These are phyloP conservation scores for Puccinia coronata DNA, from an alignment of 1,284 basidiomycete genomes.

Conservation along the genomic window DNA sequence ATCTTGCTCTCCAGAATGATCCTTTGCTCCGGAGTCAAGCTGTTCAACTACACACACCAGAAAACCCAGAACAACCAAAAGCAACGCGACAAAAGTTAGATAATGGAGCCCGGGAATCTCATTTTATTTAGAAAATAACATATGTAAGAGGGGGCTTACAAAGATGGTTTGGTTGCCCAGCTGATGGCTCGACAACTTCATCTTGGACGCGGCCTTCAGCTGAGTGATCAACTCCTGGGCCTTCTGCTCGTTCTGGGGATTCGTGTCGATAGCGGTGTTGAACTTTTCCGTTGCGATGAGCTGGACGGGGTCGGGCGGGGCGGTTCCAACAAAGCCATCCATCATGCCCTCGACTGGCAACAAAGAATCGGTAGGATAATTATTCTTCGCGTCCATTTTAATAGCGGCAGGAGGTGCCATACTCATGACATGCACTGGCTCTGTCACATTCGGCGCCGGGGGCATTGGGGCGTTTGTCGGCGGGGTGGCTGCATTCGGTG, in stretches of 20 bases:
- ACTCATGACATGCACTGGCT: too few relatives aligned
- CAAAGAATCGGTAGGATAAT: too few relatives aligned
- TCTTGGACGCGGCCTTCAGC: slow-evolving; percentile 1
- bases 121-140: too few relatives aligned
- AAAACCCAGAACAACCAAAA: neutral
- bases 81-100: too few relatives aligned
- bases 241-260: neutral
- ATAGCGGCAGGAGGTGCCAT: too few relatives aligned
- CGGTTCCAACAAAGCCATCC: too few relatives aligned
- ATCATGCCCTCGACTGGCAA: neutral
- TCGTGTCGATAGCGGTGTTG: neutral
- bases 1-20: slow-evolving; percentile 35
- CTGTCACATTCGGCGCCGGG: too few relatives aligned
- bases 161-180: slow-evolving; percentile 10
- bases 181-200: slow-evolving; percentile 7
- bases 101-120: too few relatives aligned
- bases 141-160: slow-evolving; percentile 11
- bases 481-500: too few relatives aligned
- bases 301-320: neutral
- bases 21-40: slow-evolving; percentile 41
- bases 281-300: slow-evolving; percentile 19
- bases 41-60: slow-evolving; percentile 7
- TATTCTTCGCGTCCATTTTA: too few relatives aligned
- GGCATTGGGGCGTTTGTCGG: too few relatives aligned
- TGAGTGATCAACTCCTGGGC: neutral